Percentiles rank a stretch among this genome's conserved stretches.
Evolutionary conservation across 2,329 filamentous ascomycete genomes (phyloP).

Genomic region (Eurotiales sp.): DNA sequence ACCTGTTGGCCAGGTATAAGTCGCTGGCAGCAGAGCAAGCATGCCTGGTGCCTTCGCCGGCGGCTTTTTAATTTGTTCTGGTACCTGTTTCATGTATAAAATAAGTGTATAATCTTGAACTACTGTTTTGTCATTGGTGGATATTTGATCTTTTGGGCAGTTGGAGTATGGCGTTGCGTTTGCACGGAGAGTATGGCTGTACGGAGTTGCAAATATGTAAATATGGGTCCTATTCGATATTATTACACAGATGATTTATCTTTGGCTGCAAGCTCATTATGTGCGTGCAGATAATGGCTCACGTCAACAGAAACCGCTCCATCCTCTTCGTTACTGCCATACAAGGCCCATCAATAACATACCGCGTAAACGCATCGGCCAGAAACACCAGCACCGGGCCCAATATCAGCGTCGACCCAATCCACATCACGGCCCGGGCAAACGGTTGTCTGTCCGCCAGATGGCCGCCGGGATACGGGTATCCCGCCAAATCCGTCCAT

Average conservation of each 20-base stretch:
- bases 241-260: too few relatives aligned
- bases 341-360: constrained; percentile 21
- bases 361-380: constrained; percentile 19
- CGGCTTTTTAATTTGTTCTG: background rate
- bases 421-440: constrained; percentile 19
- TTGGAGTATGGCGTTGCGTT: too few relatives aligned
- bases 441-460: constrained; percentile 17
- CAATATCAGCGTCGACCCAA: constrained; percentile 17
- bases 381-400: constrained; percentile 14
- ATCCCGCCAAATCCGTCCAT: constrained; percentile 16
- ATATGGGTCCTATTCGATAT: too few relatives aligned
- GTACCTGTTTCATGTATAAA: background rate
- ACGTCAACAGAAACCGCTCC: too few relatives aligned
- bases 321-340: constrained; percentile 18
- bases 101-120: background rate
- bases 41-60: background rate
- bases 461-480: constrained; percentile 15
- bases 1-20: constrained; percentile 2
- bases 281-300: too few relatives aligned
- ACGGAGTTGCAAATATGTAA: too few relatives aligned
- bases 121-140: too few relatives aligned
- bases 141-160: too few relatives aligned
- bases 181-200: too few relatives aligned
- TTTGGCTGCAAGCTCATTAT: too few relatives aligned
- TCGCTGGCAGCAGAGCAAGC: constrained; percentile 2